Percentiles rank a stretch among this genome's conserved stretches.
These are phyloP conservation scores for Marasmius oreades DNA, from an alignment of 1,284 basidiomycete species.

Conservation along the genomic window DNA sequence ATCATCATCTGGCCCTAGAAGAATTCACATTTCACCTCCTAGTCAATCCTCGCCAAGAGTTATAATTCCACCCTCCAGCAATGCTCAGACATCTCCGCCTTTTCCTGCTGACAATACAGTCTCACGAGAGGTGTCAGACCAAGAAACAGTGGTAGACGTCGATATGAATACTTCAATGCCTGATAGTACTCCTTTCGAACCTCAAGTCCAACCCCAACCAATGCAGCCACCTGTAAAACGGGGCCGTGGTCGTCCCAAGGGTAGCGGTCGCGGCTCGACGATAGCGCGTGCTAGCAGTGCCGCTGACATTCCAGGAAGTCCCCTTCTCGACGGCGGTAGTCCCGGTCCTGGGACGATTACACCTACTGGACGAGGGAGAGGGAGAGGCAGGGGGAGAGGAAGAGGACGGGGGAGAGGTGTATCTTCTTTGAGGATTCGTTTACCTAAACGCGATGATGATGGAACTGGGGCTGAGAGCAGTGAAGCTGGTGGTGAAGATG, in stretches of 20 bases:
- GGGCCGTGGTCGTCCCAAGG: conserved; percentile 22
- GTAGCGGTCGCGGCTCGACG: conserved; percentile 24
- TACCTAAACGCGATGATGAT: conserved; percentile 47
- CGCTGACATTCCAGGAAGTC: neutral
- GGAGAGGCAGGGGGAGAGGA: conserved; percentile 34
- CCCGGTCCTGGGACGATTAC: conserved; percentile 21
- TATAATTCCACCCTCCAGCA: conserved; percentile 2
- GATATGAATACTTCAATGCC: conserved; percentile 8
- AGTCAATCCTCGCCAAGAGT: neutral
- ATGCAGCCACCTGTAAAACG: conserved; percentile 23
- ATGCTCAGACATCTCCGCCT: neutral
- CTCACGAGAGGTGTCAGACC: neutral
- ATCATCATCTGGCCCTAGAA: neutral
- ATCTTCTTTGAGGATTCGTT: conserved; percentile 38
- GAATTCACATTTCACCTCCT: neutral
- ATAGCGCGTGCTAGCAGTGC: conserved; percentile 10
- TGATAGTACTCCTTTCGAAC: neutral
- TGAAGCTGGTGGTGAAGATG: conserved; percentile 37
- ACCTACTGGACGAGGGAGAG: conserved; percentile 27
- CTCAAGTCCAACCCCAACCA: conserved; percentile 1
- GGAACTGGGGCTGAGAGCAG: conserved; percentile 38
- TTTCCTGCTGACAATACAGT: neutral
- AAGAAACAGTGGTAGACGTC: conserved; percentile 5
- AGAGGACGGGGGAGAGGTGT: conserved; percentile 30
- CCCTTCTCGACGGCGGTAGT: neutral